Base-by-base conservation (phyloP, 192 early-diverging fungal genomes). In the Anaeromyces robustus region DNA sequence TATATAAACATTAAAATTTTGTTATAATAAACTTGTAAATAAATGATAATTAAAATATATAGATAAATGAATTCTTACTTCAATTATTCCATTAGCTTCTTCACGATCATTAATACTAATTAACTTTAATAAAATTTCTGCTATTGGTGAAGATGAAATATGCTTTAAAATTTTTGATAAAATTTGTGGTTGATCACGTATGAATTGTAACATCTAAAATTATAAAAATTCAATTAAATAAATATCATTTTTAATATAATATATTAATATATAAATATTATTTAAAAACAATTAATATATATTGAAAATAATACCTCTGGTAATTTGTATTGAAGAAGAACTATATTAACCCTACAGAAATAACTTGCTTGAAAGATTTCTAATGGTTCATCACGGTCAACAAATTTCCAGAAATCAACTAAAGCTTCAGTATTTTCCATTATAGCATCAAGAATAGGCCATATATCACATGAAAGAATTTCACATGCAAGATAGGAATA, bases 21-120 rank as follows among this genome's bases (percentile, higher is more conserved):
- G 19, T 34, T 59, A 43, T 29, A 37, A 78, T 39, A 26, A 31
- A n/a, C 29, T 13, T 79, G 3, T 29, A 26, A 31, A n/a, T n/a
- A n/a, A n/a, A n/a, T n/a, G n/a, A n/a, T n/a, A n/a, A n/a, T n/a
- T n/a, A n/a, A 7, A 39, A 13, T 31, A 82, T 26, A 3, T 29
- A 13, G 12, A 37, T 83, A 13, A 83, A 77, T 16, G 77, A 14
- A 59, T 79, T 79, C 81, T n/a, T 68, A 94, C 94, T 88, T 94
- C 92, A 30, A 96, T 93, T 77, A 96, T 91, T 26, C 95, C 94
- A 26, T 90, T 88, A 2, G 93, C 95, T 82, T 95, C 93, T 22
- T 93, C 91, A 28, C 95, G 86, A 82, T 98, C 97, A 78, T 96
- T 95, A 80, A 96, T 87, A 82, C 94, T 96, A 80, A 98, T 94